Evolutionary conservation across 495 filamentous ascomycete genomes (phyloP).

Genomic region (Annulohypoxylon nitens): DNA sequence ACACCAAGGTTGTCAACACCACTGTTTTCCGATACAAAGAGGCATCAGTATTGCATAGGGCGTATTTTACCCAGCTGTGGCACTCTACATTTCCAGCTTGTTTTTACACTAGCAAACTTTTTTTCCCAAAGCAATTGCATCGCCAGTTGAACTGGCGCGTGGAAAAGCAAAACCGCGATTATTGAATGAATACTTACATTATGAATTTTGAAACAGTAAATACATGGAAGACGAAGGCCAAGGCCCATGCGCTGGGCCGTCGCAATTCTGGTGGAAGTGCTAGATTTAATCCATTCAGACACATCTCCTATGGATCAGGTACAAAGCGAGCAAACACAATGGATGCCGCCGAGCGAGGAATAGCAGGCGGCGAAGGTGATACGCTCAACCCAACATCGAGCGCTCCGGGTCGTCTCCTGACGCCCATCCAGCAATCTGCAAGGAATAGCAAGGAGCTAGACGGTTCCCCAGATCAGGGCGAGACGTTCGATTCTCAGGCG

Average conservation of each 20-base stretch:
- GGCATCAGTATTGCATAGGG: neutral
- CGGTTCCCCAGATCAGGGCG: constrained; percentile 32
- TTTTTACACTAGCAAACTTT: neutral
- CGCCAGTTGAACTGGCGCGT: constrained; percentile 5
- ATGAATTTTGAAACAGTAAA: constrained; percentile 53
- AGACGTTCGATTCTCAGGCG: constrained; percentile 44
- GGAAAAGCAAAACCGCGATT: constrained; percentile 1
- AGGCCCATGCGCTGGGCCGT: constrained; percentile 52
- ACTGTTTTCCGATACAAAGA: constrained; percentile 28
- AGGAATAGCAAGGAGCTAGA: constrained; percentile 40
- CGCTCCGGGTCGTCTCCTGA: constrained; percentile 44
- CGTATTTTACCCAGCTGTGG: neutral
- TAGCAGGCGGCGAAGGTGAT: constrained; percentile 2
- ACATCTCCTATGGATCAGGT: constrained; percentile 41
- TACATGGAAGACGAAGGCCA: constrained; percentile 49
- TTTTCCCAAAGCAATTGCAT: neutral
- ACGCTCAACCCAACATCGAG: constrained; percentile 40
- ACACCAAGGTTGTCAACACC: constrained; percentile 3
- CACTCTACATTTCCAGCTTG: neutral
- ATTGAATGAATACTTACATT: constrained; percentile 45
- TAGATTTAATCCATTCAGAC: constrained; percentile 53
- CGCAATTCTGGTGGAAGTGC: constrained; percentile 45
- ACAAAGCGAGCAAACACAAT: constrained; percentile 45
- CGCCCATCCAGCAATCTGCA: constrained; percentile 33
- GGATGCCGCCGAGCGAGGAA: constrained; percentile 45